These are phyloP conservation scores for Fonsecaea pugnacius DNA, from an alignment of 2,329 filamentous ascomycete genomes.

Conservation along the genomic window DNA sequence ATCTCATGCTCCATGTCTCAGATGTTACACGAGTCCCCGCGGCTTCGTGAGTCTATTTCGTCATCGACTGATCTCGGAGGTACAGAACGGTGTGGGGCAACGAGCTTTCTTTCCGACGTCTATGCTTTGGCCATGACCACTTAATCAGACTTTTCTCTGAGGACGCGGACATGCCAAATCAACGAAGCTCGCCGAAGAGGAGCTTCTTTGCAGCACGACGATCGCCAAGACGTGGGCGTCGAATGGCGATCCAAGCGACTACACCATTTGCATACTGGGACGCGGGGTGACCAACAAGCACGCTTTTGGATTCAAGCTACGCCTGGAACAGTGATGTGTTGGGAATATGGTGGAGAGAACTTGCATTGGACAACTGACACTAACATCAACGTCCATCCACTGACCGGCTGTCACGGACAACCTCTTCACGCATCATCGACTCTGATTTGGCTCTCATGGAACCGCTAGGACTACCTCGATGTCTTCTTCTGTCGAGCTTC, in stretches of 20 bases:
- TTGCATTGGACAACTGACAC: not conserved
- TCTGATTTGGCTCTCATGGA: not conserved
- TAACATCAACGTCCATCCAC: constrained; percentile 3
- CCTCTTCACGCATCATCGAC: not conserved
- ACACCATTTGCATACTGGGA: not conserved
- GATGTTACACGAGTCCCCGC: not conserved
- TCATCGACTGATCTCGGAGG: constrained; percentile 4
- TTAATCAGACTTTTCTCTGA: not conserved
- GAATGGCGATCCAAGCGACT: not conserved
- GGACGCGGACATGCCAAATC: not conserved
- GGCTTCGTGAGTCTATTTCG: not conserved
- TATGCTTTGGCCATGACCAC: not conserved
- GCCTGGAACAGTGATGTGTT: not conserved
- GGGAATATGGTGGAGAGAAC: constrained; percentile 1
- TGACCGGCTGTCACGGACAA: constrained; percentile 5
- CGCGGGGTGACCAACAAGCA: not conserved
- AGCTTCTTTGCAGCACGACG: constrained; percentile 1
- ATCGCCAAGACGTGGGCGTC: constrained; percentile 2
- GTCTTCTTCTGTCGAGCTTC: constrained; percentile 2
- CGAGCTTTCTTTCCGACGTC: not conserved
- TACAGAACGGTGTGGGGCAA: not conserved
- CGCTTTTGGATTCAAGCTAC: constrained; percentile 1
- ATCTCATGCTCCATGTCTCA: constrained; percentile 5
- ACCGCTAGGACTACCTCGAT: not conserved
- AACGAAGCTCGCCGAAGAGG: not conserved